phyloP scores from a whole-genome alignment of 2,329 filamentous ascomycete genomes.

The Spiromastix sp. region DNA sequence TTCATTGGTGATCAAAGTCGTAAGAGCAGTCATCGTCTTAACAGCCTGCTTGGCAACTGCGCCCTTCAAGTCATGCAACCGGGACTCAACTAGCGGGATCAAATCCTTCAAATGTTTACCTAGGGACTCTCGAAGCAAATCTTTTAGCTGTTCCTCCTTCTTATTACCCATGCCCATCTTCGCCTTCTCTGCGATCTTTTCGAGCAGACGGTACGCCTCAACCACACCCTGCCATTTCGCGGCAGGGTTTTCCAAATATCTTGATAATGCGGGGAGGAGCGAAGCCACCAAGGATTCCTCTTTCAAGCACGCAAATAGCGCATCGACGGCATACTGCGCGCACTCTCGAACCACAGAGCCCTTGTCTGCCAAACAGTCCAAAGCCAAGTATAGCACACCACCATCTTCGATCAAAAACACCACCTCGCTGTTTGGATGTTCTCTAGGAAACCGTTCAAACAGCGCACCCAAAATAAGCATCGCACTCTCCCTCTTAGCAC shows the following conservation, averaged over 20 bases:
- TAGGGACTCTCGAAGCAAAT: constrained; percentile 82
- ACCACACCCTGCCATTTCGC: constrained; percentile 98
- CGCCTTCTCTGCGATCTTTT: constrained; percentile 91
- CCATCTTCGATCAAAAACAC: constrained; percentile 74
- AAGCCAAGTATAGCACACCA: constrained; percentile 57
- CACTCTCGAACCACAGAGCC: constrained; percentile 78
- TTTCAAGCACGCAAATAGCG: constrained; percentile 67
- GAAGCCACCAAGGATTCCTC: constrained; percentile 75
- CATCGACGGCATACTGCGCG: constrained; percentile 87
- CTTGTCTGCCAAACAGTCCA: constrained; percentile 87
- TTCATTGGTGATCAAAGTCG: constrained; percentile 86
- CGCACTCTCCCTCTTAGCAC: constrained; percentile 71
- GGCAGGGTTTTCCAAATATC: constrained; percentile 71
- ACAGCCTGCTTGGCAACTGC: constrained; percentile 80
- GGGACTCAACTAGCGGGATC: constrained; percentile 32
- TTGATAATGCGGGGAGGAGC: constrained; percentile 62
- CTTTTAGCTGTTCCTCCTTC: constrained; percentile 79
- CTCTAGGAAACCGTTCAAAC: constrained; percentile 76
- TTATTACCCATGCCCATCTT: constrained; percentile 74
- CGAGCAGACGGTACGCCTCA: constrained; percentile 71
- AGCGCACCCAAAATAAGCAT: constrained; percentile 92
- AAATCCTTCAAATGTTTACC: constrained; percentile 50
- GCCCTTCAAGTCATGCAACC: constrained; percentile 92
- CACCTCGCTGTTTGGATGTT: constrained; percentile 68
- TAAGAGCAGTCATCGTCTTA: constrained; percentile 84